Evolutionary conservation across 2,329 filamentous ascomycete genomes (phyloP).

Genomic region (Cryphonectria parasitica): DNA sequence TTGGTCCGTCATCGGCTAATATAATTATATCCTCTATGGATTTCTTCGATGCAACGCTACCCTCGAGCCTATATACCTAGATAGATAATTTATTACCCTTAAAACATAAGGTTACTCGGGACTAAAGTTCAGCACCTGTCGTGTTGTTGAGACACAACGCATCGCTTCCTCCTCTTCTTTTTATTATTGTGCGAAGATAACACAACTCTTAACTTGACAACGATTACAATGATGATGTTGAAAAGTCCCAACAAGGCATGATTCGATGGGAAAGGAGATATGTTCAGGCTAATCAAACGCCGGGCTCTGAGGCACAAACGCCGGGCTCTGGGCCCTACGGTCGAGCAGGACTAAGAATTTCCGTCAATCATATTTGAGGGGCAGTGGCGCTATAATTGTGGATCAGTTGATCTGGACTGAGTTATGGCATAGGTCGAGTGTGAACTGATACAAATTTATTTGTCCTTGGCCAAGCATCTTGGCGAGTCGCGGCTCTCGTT

Average conservation of each 20-base stretch:
- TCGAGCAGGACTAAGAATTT: not conserved
- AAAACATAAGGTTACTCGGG: not conserved
- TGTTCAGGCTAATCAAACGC: no score
- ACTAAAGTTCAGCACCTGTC: not conserved
- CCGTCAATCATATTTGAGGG: slow-evolving; percentile 10
- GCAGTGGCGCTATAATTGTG: not conserved
- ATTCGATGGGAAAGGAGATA: no score
- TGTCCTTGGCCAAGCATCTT: not conserved
- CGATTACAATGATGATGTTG: not conserved
- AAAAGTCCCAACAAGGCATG: not conserved
- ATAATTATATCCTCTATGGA: not conserved
- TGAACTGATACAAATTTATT: not conserved
- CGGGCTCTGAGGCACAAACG: no score
- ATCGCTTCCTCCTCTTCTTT: not conserved
- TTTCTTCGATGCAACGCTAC: not conserved
- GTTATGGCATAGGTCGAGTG: not conserved
- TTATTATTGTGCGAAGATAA: not conserved
- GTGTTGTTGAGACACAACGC: no score
- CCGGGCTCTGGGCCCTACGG: not conserved
- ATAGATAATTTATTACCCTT: not conserved
- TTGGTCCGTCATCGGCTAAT: not conserved
- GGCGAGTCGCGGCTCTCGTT: not conserved
- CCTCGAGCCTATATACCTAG: not conserved
- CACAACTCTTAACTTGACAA: not conserved
- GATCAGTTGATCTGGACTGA: not conserved